A percentile compares a stretch with the other conserved stretches of the same genome.
Evolutionary conservation across 2,329 filamentous ascomycete species (phyloP).

Genomic region (Stagonosporopsis chrysanthemi): DNA sequence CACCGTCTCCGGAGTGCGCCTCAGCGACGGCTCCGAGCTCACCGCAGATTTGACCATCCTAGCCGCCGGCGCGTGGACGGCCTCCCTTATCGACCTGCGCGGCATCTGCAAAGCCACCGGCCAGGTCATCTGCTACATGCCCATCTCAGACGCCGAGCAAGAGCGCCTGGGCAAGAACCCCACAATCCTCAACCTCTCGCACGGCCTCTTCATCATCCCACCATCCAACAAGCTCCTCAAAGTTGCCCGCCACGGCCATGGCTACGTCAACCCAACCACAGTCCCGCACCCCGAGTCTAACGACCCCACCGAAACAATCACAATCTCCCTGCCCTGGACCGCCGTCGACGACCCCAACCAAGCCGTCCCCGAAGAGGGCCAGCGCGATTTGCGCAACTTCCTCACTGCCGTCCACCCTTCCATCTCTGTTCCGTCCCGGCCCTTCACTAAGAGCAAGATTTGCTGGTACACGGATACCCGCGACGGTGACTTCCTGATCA

Average conservation of each 20-base stretch:
- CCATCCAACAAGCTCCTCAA: slow-evolving; percentile 60
- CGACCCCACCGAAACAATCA: slow-evolving; percentile 47
- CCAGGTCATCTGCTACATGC: slow-evolving; percentile 80
- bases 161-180: slow-evolving; percentile 69
- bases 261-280: slow-evolving; percentile 56
- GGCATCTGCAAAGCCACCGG: slow-evolving; percentile 82
- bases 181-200: slow-evolving; percentile 74
- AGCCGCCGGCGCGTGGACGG: slow-evolving; percentile 88
- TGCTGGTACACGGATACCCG: slow-evolving; percentile 67
- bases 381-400: slow-evolving; percentile 42
- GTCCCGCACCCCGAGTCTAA: slow-evolving; percentile 57
- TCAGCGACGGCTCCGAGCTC: slow-evolving; percentile 60
- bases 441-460: slow-evolving; percentile 57
- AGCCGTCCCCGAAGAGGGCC: slow-evolving; percentile 44
- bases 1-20: slow-evolving; percentile 65
- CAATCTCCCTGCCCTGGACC: slow-evolving; percentile 59
- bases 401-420: slow-evolving; percentile 39
- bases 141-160: slow-evolving; percentile 76
- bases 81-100: slow-evolving; percentile 76
- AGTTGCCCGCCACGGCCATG: slow-evolving; percentile 59
- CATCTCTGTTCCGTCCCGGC: slow-evolving; percentile 46
- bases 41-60: slow-evolving; percentile 77
- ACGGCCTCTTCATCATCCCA: slow-evolving; percentile 78
- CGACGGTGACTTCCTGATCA: slow-evolving; percentile 63
- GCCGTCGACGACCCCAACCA: slow-evolving; percentile 58